Evolutionary conservation across 1,139 yeast species (phyloP).

Genomic region (Nadsonia commutata): DNA sequence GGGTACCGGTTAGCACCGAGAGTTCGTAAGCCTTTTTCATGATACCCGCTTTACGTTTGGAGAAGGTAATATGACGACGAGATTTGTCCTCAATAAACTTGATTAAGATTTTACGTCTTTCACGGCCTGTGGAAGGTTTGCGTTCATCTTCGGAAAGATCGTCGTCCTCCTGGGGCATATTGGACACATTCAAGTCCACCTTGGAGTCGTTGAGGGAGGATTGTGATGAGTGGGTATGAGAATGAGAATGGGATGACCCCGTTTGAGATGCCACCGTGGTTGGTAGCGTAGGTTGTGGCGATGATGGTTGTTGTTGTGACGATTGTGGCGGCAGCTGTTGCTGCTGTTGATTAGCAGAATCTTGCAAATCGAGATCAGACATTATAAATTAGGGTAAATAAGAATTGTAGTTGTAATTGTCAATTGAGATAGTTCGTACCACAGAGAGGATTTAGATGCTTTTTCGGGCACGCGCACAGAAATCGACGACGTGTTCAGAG

Average conservation of each 20-base stretch:
- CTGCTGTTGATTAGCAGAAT: constrained; percentile 3
- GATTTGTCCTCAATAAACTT: constrained; percentile 95
- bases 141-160: constrained; percentile 65
- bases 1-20: constrained; percentile 88
- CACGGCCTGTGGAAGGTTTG: constrained; percentile 38
- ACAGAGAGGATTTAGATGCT: no score
- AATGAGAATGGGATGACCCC: constrained; percentile 6
- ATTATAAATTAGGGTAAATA: no score
- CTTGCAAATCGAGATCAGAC: constrained; percentile 4
- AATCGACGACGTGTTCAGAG: no score
- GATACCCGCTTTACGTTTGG: constrained; percentile 95
- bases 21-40: constrained; percentile 97
- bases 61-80: constrained; percentile 92
- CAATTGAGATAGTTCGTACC: no score
- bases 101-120: constrained; percentile 92
- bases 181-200: constrained; percentile 13
- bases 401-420: no score
- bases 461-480: no score
- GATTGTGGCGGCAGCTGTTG: constrained; percentile 4
- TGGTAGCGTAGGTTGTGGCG: no score
- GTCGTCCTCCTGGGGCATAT: constrained; percentile 25
- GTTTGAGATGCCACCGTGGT: no score
- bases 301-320: constrained; percentile 3
- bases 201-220: constrained; percentile 4
- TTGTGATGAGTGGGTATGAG: constrained; percentile 4